Evolutionary conservation across 176 grass and related monocot species (phyloP), one percentile per base, ranked within the genome.

Genomic region (Pontederia paniculata): DNA sequence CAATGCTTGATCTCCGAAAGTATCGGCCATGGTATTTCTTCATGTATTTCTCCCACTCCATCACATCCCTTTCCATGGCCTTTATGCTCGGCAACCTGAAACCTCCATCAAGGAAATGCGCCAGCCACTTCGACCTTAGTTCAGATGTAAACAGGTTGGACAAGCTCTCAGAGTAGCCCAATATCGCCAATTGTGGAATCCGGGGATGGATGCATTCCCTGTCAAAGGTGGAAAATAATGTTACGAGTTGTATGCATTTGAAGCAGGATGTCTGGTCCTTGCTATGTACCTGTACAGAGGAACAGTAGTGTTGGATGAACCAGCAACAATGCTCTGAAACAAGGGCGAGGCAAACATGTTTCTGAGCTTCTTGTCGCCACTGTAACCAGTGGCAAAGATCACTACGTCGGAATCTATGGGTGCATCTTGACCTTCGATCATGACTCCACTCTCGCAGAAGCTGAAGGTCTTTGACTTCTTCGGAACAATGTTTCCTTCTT

Each of bases 401-500:
- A 37, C 28, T 37, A 37, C 28, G 28, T 48, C 49, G 17, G n/a
- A 79, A 62, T 79, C 73, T 64, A 76, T 47, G 0, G 52, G 74
- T 6, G 25, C 55, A 31, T 21, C 31, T 48, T 73, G 67, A 4
- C 76, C 71, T 73, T 88, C 75, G 1, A 76, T 54, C 47, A 88
- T 47, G n/a, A 88, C 57, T 45, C 72, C 84, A 65, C 79, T 74
- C 14, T 76, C 73, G 51, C 68, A 83, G 47, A 83, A 88, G 52
- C 3, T 69, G 47, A 88, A 88, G 12, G 41, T 54, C 43, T 69
- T 82, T 10, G 75, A 78, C n/a, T 72, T 83, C 63, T 82, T 83
- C 7, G 76, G 48, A 62, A 88, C 5, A 42, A 88, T 79, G 63
- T 71, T 88, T 45, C 75, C 79, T 76, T 79, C 79, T 18, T 83